Percentiles rank a stretch among this genome's conserved stretches.
Conservation (phyloP, 2,329 filamentous ascomycete species). For the Cercospora nicotianae region DNA sequence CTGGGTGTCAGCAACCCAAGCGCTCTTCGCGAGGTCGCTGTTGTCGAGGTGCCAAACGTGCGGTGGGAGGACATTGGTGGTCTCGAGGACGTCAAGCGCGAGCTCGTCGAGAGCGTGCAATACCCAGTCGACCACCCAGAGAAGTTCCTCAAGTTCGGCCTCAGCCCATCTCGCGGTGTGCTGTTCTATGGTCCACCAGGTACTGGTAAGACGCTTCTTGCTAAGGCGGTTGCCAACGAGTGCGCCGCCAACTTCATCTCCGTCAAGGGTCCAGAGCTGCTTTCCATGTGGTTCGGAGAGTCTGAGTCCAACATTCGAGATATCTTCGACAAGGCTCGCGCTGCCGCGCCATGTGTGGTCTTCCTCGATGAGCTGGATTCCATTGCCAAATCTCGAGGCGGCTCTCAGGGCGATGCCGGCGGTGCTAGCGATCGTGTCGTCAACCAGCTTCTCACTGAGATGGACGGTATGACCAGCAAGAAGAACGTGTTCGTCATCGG, state of each 20-base stretch:
- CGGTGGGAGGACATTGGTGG: conserved; percentile 99
- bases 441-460: conserved; percentile 98
- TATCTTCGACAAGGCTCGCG: conserved; percentile 99
- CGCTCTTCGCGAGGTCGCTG: conserved; percentile 95
- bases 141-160: conserved; percentile 99
- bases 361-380: conserved; percentile 99
- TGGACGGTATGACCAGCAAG: conserved; percentile 99
- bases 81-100: conserved; percentile 96
- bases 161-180: conserved; percentile 96
- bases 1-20: conserved; percentile 98
- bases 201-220: conserved; percentile 99
- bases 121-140: conserved; percentile 99
- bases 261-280: conserved; percentile 94
- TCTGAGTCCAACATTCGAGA: conserved; percentile 99
- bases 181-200: conserved; percentile 98
- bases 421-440: conserved; percentile 99
- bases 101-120: conserved; percentile 97
- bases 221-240: conserved; percentile 99
- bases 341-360: conserved; percentile 94
- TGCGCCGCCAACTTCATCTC: conserved; percentile 99
- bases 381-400: conserved; percentile 98
- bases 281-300: conserved; percentile 99
- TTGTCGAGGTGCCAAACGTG: conserved; percentile 98
- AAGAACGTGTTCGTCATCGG: conserved; percentile 99
- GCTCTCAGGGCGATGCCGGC: conserved; percentile 91